Base-by-base conservation (phyloP, 495 filamentous ascomycete genomes). In the Podospora didyma region DNA sequence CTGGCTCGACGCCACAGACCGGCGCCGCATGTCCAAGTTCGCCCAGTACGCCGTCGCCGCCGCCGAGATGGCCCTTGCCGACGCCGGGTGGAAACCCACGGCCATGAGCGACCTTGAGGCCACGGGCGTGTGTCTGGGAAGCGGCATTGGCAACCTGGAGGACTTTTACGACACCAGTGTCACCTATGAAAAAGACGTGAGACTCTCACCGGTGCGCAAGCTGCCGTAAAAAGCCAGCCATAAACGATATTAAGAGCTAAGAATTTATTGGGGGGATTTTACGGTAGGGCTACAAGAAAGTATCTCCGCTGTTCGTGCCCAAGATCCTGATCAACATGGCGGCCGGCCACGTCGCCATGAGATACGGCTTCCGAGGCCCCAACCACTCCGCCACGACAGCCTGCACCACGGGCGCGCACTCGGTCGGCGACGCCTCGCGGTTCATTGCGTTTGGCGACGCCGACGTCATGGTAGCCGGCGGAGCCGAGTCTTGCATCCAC, bases 401-500 rank as follows among this genome's bases (percentile, higher is more conserved):
- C 47, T 98, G 94, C 62, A 96, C 94, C 0, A 97, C 94, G 1
- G 92, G 93, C 2, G 91, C 92, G 7, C 93, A 98, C 75, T 88
- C 92, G 7, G 86, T 98, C 55, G 92, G 92, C 26, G 94, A 98
- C 66, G 94, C 94, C 34, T 83, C 88, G 42, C 85, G 93, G 10
- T 91, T 97, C 65, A 96, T 98, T 61, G 84, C 88, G 24, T 88
- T 82, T 72, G 90, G 90, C 26, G 93, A 97, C 65, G 93, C 93
- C 21, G 82, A 96, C 66, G 85, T 97, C 22, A 97, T 98, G 92
- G 74, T 98, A 12, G 92, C 94, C 35, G 94, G 94, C 26, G 93
- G 92, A 12, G 83, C 91, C 9, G 94, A 98, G 72, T 92, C 93
- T 2, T 98, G 94, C 69, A 96, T 98, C 57, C 92, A 98, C 64